Conservation (phyloP, 768 basidiomycete species). For the Mycena epipterygia region DNA sequence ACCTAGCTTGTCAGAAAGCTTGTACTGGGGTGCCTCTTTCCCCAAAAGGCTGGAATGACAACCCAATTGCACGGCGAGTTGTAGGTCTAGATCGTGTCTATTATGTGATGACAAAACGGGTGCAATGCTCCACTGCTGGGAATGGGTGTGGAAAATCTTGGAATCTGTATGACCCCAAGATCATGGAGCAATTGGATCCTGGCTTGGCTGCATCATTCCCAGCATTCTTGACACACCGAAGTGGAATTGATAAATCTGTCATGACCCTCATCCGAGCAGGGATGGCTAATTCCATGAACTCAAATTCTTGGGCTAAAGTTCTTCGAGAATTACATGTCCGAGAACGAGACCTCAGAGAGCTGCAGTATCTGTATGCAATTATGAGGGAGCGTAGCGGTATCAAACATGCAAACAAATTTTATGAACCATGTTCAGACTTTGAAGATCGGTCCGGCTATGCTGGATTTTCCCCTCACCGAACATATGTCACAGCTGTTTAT, state of each 20-base stretch:
- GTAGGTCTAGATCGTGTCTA: constrained; percentile 32
- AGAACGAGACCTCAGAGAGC: constrained; percentile 32
- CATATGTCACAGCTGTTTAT: constrained; percentile 11
- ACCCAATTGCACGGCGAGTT: constrained; percentile 32
- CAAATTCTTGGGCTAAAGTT: constrained; percentile 33
- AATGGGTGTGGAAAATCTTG: constrained; percentile 35
- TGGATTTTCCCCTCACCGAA: constrained; percentile 17
- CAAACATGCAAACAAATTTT: background rate
- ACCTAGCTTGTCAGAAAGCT: background rate
- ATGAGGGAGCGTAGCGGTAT: background rate
- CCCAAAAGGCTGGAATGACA: constrained; percentile 35
- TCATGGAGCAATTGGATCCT: constrained; percentile 26
- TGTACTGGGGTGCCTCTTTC: background rate
- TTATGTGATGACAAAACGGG: constrained; percentile 34
- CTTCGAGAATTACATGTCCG: constrained; percentile 33
- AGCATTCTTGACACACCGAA: constrained; percentile 34
- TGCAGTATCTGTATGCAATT: constrained; percentile 27
- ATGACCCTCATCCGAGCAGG: constrained; percentile 33
- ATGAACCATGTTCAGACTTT: constrained; percentile 29
- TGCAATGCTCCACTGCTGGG: constrained; percentile 14
- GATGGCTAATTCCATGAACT: constrained; percentile 27
- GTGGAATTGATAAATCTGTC: constrained; percentile 37
- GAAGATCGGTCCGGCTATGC: constrained; percentile 23
- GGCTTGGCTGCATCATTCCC: constrained; percentile 27
- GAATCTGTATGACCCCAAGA: constrained; percentile 33